These are phyloP conservation scores for Trypanosomatidae sp. DNA, from an alignment of 208 protist genomes.

Conservation along the genomic window DNA sequence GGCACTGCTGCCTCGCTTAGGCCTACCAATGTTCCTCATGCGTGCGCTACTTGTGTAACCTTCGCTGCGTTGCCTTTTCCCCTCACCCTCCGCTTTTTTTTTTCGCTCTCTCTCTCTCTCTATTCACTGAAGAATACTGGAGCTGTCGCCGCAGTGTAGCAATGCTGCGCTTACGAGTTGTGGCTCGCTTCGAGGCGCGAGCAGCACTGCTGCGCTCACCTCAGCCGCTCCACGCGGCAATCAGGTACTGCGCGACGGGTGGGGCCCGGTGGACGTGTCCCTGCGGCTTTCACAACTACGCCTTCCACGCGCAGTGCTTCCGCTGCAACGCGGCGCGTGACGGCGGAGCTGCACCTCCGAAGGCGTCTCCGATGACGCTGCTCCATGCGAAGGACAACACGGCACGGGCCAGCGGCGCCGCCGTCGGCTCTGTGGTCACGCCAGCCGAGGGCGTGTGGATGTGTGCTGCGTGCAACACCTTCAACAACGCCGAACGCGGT, in stretches of 20 bases:
- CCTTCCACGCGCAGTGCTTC: conserved; percentile 60
- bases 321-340: conserved; percentile 39
- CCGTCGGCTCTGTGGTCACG: not conserved
- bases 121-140: too few species aligned
- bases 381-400: not conserved
- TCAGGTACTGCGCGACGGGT: too few species aligned
- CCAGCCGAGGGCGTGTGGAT: conserved; percentile 21
- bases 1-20: too few species aligned
- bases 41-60: too few species aligned
- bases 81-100: too few species aligned
- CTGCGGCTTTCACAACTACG: conserved; percentile 76
- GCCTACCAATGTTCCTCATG: too few species aligned
- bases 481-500: conserved; percentile 13
- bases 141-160: too few species aligned
- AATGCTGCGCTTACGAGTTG: too few species aligned
- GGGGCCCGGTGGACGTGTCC: conserved; percentile 68
- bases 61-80: too few species aligned
- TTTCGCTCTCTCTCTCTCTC: too few species aligned
- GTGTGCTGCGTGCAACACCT: conserved; percentile 24
- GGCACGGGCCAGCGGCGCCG: not conserved
- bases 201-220: too few species aligned
- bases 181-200: too few species aligned
- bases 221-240: conserved; percentile 5
- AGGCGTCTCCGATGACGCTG: conserved; percentile 6
- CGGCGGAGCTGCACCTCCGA: not conserved